Percentiles rank a stretch among this genome's conserved stretches.
These are phyloP conservation scores for Erodium trifolium DNA, from an alignment of 441 rosid genomes.

Conservation along the genomic window DNA sequence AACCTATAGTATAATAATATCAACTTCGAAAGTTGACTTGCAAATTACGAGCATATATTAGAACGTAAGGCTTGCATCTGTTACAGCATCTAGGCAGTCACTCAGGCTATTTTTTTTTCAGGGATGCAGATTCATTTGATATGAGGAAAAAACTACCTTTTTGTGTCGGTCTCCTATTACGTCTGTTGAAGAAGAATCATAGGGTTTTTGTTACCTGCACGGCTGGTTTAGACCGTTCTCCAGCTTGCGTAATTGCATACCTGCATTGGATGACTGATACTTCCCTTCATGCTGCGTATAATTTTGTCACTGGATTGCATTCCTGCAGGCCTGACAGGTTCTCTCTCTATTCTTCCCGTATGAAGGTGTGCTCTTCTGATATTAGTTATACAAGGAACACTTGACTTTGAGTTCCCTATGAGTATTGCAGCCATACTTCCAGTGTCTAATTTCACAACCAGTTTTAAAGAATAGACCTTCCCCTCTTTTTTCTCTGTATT, in stretches of 20 bases:
- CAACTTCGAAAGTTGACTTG: neutral
- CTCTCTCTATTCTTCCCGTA: neutral
- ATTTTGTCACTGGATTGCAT: slow-evolving; percentile 76
- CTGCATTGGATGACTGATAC: slow-evolving; percentile 98
- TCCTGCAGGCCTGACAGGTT: slow-evolving; percentile 81
- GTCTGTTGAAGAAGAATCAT: slow-evolving; percentile 77
- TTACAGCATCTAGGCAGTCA: slow-evolving; percentile 7
- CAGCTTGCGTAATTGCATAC: slow-evolving; percentile 84
- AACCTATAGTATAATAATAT: no score
- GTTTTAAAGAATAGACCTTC: neutral
- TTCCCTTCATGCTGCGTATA: slow-evolving; percentile 77
- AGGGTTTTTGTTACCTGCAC: slow-evolving; percentile 85
- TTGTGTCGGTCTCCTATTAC: slow-evolving; percentile 70
- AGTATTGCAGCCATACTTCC: neutral
- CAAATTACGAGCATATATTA: neutral
- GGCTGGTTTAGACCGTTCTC: slow-evolving; percentile 76
- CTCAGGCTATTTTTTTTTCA: slow-evolving; percentile 31
- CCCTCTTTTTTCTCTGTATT: neutral
- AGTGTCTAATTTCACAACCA: neutral
- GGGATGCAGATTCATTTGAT: slow-evolving; percentile 86
- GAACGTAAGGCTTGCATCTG: neutral
- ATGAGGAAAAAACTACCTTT: slow-evolving; percentile 82
- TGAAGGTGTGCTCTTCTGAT: neutral
- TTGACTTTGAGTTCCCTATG: no score
- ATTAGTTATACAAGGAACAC: no score